Evolutionary conservation across 768 basidiomycete species (phyloP).

Genomic region (Lactarius evosmus): DNA sequence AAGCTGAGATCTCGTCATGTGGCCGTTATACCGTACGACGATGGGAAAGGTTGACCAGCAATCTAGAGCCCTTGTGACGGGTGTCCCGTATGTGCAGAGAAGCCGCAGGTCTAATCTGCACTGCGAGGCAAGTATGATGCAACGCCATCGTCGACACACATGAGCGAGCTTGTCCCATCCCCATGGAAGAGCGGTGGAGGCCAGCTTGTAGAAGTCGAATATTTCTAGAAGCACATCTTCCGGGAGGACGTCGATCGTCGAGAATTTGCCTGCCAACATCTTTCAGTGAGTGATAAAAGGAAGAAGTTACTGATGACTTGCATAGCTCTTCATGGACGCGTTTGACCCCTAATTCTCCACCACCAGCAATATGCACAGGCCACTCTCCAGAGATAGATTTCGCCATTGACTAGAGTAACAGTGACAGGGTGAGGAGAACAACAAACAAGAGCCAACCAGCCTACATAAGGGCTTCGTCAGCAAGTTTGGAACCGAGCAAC

Average conservation of each 20-base stretch:
- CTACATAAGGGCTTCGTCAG: not conserved
- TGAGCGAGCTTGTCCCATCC: constrained; percentile 6
- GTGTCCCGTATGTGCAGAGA: constrained; percentile 11
- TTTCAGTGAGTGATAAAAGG: not conserved
- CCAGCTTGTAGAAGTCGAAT: constrained; percentile 7
- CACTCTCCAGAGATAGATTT: not conserved
- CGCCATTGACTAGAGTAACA: not conserved
- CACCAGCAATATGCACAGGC: not conserved
- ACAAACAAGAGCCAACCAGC: not conserved
- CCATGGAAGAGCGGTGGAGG: not conserved
- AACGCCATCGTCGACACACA: constrained; percentile 10
- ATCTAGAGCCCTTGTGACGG: constrained; percentile 1
- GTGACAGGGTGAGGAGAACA: not conserved
- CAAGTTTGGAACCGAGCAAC: not conserved
- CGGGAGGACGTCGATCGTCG: constrained; percentile 2
- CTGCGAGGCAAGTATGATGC: constrained; percentile 1
- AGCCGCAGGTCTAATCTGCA: constrained; percentile 10
- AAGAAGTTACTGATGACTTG: not conserved
- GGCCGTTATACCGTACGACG: not conserved
- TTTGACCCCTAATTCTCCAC: not conserved
- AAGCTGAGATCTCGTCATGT: not conserved
- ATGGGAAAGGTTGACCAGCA: constrained; percentile 7
- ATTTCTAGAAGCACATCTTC: constrained; percentile 13
- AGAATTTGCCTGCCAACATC: not conserved
- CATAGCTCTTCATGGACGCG: not conserved